Evolutionary conservation across 2,329 filamentous ascomycete species (phyloP).

Genomic region (Aspergillus unguis): DNA sequence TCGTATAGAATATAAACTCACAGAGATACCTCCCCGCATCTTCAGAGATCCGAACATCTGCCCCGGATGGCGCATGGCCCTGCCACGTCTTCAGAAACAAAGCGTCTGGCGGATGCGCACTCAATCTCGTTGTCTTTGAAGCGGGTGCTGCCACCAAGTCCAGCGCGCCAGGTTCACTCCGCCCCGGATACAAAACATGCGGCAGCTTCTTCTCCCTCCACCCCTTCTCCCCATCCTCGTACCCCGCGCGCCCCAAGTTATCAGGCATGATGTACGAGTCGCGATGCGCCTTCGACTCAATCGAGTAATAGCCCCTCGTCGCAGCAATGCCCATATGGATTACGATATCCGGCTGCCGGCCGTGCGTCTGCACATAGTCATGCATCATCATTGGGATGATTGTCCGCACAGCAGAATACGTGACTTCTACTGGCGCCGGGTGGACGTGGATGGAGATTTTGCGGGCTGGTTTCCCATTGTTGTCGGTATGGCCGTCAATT

Average conservation of each 20-base stretch:
- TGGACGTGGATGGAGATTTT: conserved; percentile 50
- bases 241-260: conserved; percentile 56
- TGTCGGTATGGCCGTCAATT: no score
- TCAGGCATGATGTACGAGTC: conserved; percentile 69
- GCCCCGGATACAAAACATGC: conserved; percentile 54
- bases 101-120: conserved; percentile 31
- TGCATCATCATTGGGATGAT: conserved; percentile 63
- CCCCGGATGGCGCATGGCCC: conserved; percentile 26
- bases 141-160: neutral
- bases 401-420: conserved; percentile 63
- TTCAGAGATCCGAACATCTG: conserved; percentile 57
- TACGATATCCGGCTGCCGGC: conserved; percentile 58
- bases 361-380: conserved; percentile 38
- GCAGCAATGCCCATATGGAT: conserved; percentile 78
- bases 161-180: conserved; percentile 5
- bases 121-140: neutral
- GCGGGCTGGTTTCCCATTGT: conserved; percentile 19
- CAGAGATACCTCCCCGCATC: conserved; percentile 72
- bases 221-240: conserved; percentile 48
- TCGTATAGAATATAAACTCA: conserved; percentile 74
- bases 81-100: conserved; percentile 37
- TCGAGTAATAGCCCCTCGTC: conserved; percentile 62
- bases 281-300: conserved; percentile 68
- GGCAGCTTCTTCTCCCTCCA: conserved; percentile 51
- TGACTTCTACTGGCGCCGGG: conserved; percentile 65